Conservation (phyloP, 2,329 filamentous ascomycete genomes). For the Aotearoamyces nothofagi region DNA sequence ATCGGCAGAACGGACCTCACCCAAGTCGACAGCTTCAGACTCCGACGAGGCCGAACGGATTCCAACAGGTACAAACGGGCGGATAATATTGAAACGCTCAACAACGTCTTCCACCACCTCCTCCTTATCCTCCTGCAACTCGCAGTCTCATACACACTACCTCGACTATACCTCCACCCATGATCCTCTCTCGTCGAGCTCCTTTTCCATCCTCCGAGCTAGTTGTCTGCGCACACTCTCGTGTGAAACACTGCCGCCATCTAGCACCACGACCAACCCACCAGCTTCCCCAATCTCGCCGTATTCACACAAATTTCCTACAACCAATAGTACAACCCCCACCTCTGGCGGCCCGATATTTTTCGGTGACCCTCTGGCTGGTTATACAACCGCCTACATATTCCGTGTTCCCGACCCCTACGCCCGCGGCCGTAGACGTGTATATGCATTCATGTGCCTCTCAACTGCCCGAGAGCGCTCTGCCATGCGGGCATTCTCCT, state of each 20-base stretch:
- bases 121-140: constrained; percentile 25
- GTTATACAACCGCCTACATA: constrained; percentile 56
- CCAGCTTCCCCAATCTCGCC: constrained; percentile 24
- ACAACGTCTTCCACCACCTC: constrained; percentile 14
- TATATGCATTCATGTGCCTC: constrained; percentile 52
- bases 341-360: constrained; percentile 52
- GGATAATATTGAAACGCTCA: constrained; percentile 8
- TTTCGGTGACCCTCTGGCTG: constrained; percentile 48
- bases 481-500: constrained; percentile 50
- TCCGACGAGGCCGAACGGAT: constrained; percentile 7
- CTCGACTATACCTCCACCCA: constrained; percentile 55
- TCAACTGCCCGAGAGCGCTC: constrained; percentile 49
- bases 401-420: constrained; percentile 55
- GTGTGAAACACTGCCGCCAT: constrained; percentile 46
- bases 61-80: constrained; percentile 6
- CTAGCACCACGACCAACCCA: constrained; percentile 24
- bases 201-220: constrained; percentile 50
- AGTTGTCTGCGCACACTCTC: constrained; percentile 52
- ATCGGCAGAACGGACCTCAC: constrained; percentile 15
- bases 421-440: constrained; percentile 51
- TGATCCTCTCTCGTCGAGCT: constrained; percentile 43
- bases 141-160: constrained; percentile 41
- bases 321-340: constrained; percentile 23
- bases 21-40: constrained; percentile 16
- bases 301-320: constrained; percentile 22